A percentile compares a stretch with the other conserved stretches of the same genome.
Conservation (phyloP, 1,139 yeast genomes). For the Saccharomyces hybrid region DNA sequence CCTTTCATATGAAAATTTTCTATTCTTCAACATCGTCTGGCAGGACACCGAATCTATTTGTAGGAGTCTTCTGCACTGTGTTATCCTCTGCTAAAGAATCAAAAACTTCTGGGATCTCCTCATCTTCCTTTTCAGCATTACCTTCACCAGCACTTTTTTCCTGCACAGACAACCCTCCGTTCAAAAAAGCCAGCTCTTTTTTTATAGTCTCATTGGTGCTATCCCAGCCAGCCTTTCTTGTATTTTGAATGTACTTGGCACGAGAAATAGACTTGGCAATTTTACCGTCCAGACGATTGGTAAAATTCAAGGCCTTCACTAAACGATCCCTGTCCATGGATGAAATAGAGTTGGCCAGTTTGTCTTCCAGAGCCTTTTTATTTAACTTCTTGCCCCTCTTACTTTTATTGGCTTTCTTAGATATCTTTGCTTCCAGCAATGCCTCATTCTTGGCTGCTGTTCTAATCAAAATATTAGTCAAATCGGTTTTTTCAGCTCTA, state of each 20-base stretch:
- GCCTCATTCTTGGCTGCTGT: constrained; percentile 59
- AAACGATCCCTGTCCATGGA: constrained; percentile 35
- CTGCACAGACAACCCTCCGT: constrained; percentile 1
- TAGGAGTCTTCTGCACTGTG: constrained; percentile 13
- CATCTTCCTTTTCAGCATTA: constrained; percentile 26
- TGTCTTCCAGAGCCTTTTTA: constrained; percentile 33
- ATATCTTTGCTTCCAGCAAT: constrained; percentile 49
- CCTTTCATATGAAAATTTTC: constrained; percentile 1
- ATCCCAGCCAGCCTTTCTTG: constrained; percentile 71
- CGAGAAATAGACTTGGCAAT: constrained; percentile 58
- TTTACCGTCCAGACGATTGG: constrained; percentile 52
- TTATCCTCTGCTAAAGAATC: constrained; percentile 13
- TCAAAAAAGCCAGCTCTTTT: constrained; percentile 26
- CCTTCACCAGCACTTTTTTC: constrained; percentile 4
- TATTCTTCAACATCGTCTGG: constrained; percentile 44
- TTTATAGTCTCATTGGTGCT: constrained; percentile 47
- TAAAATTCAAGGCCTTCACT: constrained; percentile 45
- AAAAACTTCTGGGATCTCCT: constrained; percentile 19
- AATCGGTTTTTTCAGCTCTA: constrained; percentile 50
- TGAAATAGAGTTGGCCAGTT: constrained; percentile 31
- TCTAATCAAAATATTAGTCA: constrained; percentile 57
- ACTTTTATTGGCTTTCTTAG: constrained; percentile 36
- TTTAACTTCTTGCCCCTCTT: constrained; percentile 29
- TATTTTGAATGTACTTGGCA: constrained; percentile 51
- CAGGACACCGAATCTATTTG: constrained; percentile 42